Base-by-base conservation (phyloP, 805 yeast species). In the Zygoascus biomembranicola region DNA sequence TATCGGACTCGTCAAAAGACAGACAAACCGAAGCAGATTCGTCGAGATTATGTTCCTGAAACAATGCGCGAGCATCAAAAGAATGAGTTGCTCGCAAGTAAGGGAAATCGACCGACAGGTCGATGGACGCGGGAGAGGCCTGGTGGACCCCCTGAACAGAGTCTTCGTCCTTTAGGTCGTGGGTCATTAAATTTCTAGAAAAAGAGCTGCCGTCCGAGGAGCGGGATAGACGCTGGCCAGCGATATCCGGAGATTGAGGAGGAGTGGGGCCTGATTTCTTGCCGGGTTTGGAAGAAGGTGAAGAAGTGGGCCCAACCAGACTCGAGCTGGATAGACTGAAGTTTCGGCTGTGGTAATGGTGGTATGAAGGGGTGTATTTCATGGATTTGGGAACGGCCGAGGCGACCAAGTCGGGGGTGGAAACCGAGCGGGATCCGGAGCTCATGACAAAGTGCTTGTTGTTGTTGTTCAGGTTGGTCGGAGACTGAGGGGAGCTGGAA, bases 1-100 rank as follows among this genome's bases (percentile, higher is more conserved):
- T 57, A 49, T 72, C 76, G 19, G 67, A 64, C 39, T 64, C 66
- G 14, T 57, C 61, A 56, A 73, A 71, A 23, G 67, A 57, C 31
- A 71, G 61, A 54, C 73, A 70, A 5, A 63, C 62, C 26, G 65
- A 57, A 32, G 63, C 51, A 14, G 67, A 67, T 52, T 68, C 70
- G 14, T 65, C 62, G 50, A 57, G 59, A n/a, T 56, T 47, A 32
- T 56, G 57, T 43, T 53, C 52, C 10, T 54, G 55, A 6, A 62
- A 55, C 19, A 68, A 57, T 2, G 62, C 50, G 16, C 56, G 32
- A 11, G 71, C 66, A 52, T 67, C 68, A 50, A 68, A 68, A 13
- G 64, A 47, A 55, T 68, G 71, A 47, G 66, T 61, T 1, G 72
- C 69, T 18, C 69, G 47, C 18, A 68, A 51, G 49, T 68, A 68